Percentiles rank a stretch among this genome's conserved stretches.
These are phyloP conservation scores for Paraconiothyrium brasiliense DNA, from an alignment of 2,329 filamentous ascomycete species.

Conservation along the genomic window DNA sequence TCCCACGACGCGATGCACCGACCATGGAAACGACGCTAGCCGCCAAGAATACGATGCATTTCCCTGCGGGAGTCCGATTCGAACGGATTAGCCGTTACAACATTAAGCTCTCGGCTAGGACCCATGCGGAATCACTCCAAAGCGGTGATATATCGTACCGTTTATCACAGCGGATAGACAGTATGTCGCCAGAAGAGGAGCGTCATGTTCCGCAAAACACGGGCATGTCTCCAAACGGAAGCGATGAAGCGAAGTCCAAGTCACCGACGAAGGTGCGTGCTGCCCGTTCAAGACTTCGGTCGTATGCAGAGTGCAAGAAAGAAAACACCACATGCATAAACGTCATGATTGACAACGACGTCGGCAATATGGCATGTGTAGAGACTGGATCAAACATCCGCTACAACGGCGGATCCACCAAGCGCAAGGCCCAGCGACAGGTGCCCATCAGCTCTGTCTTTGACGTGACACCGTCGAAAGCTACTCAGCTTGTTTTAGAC, in stretches of 20 bases:
- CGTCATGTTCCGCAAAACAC: neutral
- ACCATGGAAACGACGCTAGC: slow-evolving; percentile 26
- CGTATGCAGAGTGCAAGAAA: neutral
- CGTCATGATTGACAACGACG: neutral
- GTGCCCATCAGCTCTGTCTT: slow-evolving; percentile 2
- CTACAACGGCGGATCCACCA: neutral
- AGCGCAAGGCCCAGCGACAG: slow-evolving; percentile 21
- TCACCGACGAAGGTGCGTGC: neutral
- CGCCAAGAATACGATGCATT: slow-evolving; percentile 28
- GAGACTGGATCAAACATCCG: neutral
- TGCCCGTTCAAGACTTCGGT: neutral
- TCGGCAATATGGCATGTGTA: no score
- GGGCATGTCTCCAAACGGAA: neutral
- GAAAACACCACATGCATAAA: neutral
- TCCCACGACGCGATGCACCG: slow-evolving; percentile 16
- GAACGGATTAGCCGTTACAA: slow-evolving; percentile 41
- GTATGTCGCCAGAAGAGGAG: neutral
- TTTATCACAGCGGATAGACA: neutral
- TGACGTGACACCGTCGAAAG: slow-evolving; percentile 1
- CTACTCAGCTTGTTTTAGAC: slow-evolving; percentile 19
- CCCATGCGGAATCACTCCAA: slow-evolving; percentile 1
- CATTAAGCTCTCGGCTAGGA: slow-evolving; percentile 29
- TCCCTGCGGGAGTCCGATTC: slow-evolving; percentile 39
- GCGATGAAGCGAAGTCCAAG: neutral
- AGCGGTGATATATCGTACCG: neutral